These are phyloP conservation scores for Cytospora piceicola DNA, from an alignment of 2,329 filamentous ascomycete species.

Conservation along the genomic window DNA sequence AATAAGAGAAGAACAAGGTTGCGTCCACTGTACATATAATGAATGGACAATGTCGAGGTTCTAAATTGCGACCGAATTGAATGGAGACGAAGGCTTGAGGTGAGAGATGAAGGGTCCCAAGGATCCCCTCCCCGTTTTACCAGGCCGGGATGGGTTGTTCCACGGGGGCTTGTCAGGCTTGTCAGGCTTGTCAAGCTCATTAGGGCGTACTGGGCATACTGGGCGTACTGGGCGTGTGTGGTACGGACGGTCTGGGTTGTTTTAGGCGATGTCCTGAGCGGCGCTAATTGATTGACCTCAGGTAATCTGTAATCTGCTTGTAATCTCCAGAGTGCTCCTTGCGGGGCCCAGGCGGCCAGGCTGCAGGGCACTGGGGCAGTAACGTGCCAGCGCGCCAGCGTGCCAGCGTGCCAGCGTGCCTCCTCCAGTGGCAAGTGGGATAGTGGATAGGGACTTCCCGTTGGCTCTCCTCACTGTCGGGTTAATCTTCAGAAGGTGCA, in stretches of 20 bases:
- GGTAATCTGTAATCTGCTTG: background rate
- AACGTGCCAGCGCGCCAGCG: too few relatives aligned
- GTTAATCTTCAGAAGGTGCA: too few relatives aligned
- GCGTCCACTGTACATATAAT: background rate
- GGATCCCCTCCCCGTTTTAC: background rate
- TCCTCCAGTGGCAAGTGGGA: background rate
- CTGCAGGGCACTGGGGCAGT: too few relatives aligned
- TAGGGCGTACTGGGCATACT: too few relatives aligned
- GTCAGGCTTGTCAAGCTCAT: too few relatives aligned
- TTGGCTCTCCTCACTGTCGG: background rate
- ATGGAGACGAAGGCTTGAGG: slow-evolving; percentile 1
- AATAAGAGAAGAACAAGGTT: background rate
- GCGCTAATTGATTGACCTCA: background rate
- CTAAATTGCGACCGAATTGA: background rate
- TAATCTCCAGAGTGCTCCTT: background rate
- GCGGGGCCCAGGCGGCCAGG: background rate
- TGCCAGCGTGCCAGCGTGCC: too few relatives aligned
- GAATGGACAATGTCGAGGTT: background rate
- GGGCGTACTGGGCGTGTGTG: background rate
- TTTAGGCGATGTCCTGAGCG: background rate
- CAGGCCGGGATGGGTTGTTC: background rate
- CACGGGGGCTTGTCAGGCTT: background rate
- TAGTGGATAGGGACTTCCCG: background rate
- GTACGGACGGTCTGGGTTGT: background rate
- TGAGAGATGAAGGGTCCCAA: slow-evolving; percentile 1